Base-by-base conservation (phyloP, 148 eudicot genomes). In the Gaultheria prostrata region DNA sequence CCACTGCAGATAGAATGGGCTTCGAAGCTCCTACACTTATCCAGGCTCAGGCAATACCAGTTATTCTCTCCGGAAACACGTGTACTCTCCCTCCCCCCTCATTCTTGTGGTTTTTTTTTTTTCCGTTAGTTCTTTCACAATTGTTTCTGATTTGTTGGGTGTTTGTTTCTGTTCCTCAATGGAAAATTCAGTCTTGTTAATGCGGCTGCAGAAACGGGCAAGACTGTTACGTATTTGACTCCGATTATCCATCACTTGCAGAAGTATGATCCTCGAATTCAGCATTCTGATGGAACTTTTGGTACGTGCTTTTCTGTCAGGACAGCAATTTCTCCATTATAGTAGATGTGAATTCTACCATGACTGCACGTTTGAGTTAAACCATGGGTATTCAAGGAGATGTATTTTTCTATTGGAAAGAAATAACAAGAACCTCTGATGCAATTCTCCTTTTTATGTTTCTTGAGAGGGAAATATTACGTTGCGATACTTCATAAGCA, bases 121-220 rank as follows among this genome's bases (percentile, higher is more conserved):
- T 84, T 83, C 5, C 0, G 43, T 39, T 39, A 39, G 0, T 43
- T 56, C 7, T n/a, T 39, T 30, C 4, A 14, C 72, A 28, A 28
- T 67, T 26, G 77, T 84, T 70, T 18, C 39, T 30, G 73, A 84
- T 83, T 61, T 82, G 0, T 79, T 17, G 14, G 1, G 4, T 87
- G n/a, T 87, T 82, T 80, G 35, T 69, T 76, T 84, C 18, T 82
- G 79, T 85, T 84, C 86, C 82, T 88, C 85, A 76, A 86, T 74
- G 77, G 77, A 76, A 80, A 39, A 74, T 81, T 20, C 85, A 94
- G 99, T 90, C 95, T 97, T 83, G 98, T 97, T 76, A 97, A 97
- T 89, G 99, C 99, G 13, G 96, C 95, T 8, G 95, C 99, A 21
- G 99, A 98, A 28, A 94, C 96, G 33, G 99, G 99, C 18, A 97